Evolutionary conservation across 2,329 filamentous ascomycete species (phyloP).

Genomic region (Diaporthe destruens): DNA sequence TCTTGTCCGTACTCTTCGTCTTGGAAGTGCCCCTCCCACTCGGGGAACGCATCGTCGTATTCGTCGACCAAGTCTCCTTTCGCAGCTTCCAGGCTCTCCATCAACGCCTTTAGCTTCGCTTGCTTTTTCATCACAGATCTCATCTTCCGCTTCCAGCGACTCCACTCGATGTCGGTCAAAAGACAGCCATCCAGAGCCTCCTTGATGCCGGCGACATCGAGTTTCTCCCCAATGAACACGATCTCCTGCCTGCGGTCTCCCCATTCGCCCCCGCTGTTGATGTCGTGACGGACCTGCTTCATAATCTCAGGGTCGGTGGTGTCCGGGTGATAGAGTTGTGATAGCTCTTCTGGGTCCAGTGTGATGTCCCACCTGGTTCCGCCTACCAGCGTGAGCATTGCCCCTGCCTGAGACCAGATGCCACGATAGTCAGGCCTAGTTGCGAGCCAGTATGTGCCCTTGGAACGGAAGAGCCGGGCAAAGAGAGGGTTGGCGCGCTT

Average conservation of each 20-base stretch:
- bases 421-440: slow-evolving; percentile 67
- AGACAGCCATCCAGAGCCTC: slow-evolving; percentile 70
- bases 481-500: slow-evolving; percentile 68
- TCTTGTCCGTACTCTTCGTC: slow-evolving; percentile 24
- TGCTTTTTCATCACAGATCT: background rate
- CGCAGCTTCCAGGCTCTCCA: slow-evolving; percentile 5
- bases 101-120: background rate
- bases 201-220: slow-evolving; percentile 66
- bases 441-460: slow-evolving; percentile 72
- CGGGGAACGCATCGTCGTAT: slow-evolving; percentile 14
- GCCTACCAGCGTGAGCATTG: slow-evolving; percentile 71
- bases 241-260: slow-evolving; percentile 79
- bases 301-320: slow-evolving; percentile 61
- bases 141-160: slow-evolving; percentile 51
- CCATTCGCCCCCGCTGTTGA: slow-evolving; percentile 70
- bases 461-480: slow-evolving; percentile 70
- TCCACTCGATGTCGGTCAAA: slow-evolving; percentile 70
- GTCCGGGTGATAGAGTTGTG: slow-evolving; percentile 54
- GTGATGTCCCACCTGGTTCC: slow-evolving; percentile 72
- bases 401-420: slow-evolving; percentile 74
- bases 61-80: slow-evolving; percentile 1
- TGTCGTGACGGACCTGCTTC: slow-evolving; percentile 62
- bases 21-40: slow-evolving; percentile 27
- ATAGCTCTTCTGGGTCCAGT: slow-evolving; percentile 55
- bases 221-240: slow-evolving; percentile 78